Evolutionary conservation across 169 alveolate genomes (phyloP).

Genomic region (Plasmodium sp.): DNA sequence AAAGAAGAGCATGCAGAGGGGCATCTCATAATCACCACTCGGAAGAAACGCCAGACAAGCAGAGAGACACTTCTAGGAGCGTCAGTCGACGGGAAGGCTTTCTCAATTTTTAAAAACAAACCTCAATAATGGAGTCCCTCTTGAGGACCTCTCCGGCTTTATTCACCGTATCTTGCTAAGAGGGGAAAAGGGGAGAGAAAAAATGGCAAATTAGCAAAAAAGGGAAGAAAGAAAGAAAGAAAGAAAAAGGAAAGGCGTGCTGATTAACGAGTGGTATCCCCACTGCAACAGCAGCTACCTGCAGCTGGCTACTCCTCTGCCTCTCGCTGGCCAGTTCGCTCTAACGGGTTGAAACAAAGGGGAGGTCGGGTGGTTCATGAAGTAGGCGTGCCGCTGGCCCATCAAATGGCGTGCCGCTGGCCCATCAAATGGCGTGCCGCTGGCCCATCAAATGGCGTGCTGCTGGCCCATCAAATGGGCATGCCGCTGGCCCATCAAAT

Average conservation of each 20-base stretch:
- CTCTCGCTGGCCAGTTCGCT: slow-evolving; percentile 1
- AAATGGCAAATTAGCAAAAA: background rate
- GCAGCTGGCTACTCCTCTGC: background rate
- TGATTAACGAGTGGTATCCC: background rate
- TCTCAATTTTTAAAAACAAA: background rate
- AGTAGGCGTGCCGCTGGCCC: background rate
- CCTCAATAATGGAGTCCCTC: slow-evolving; percentile 56
- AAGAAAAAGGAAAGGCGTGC: background rate
- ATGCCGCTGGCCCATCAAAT: no score
- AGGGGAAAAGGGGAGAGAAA: background rate
- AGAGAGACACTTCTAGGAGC: background rate
- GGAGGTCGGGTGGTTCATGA: background rate
- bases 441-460: background rate
- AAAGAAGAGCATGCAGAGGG: background rate
- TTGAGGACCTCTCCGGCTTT: slow-evolving; percentile 15
- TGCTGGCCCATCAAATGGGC: background rate
- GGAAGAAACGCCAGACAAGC: background rate
- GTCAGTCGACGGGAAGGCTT: background rate
- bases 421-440: no score
- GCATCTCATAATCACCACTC: background rate
- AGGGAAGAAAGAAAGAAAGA: background rate
- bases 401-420: no score
- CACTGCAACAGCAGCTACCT: background rate
- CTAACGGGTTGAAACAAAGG: background rate
- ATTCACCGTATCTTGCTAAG: slow-evolving; percentile 26